A percentile compares a stretch with the other conserved stretches of the same genome.
phyloP scores from a whole-genome alignment of 257 asterid species.

The Nicotiana obtusifolia region DNA sequence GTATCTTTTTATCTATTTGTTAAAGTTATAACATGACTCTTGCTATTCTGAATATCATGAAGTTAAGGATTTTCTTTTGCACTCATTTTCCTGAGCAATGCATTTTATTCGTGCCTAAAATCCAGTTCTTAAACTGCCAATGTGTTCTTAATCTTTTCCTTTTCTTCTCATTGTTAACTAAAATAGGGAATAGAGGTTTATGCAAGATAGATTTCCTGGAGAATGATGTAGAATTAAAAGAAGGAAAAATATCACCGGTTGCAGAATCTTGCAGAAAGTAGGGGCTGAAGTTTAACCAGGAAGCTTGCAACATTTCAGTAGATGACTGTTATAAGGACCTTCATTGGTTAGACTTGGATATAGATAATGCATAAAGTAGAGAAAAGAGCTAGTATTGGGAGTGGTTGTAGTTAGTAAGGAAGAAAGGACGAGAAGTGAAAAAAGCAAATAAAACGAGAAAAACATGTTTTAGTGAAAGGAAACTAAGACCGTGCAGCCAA shows the following conservation, averaged over 20 bases:
- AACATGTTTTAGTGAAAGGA: neutral
- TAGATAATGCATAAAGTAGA: neutral
- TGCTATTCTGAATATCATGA: neutral
- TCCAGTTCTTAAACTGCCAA: too few species aligned
- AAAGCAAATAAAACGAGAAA: neutral
- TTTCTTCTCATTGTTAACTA: too few species aligned
- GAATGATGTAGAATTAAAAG: neutral
- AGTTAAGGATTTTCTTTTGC: neutral
- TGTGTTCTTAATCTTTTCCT: too few species aligned
- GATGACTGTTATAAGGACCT: neutral
- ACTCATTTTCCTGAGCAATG: neutral
- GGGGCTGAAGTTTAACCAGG: neutral
- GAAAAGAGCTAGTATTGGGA: neutral
- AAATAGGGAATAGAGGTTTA: neutral
- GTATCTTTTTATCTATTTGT: constrained; percentile 28
- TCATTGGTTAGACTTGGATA: neutral
- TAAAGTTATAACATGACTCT: neutral
- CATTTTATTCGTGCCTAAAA: neutral
- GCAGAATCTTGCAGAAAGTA: neutral
- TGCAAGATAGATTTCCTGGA: neutral
- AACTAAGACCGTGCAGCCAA: neutral
- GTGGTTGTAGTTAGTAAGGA: neutral
- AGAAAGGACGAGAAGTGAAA: neutral
- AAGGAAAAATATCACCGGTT: neutral
- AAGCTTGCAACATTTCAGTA: neutral